phyloP scores from a whole-genome alignment of 805 yeast species.

The Kodamaea lidongshanica region DNA sequence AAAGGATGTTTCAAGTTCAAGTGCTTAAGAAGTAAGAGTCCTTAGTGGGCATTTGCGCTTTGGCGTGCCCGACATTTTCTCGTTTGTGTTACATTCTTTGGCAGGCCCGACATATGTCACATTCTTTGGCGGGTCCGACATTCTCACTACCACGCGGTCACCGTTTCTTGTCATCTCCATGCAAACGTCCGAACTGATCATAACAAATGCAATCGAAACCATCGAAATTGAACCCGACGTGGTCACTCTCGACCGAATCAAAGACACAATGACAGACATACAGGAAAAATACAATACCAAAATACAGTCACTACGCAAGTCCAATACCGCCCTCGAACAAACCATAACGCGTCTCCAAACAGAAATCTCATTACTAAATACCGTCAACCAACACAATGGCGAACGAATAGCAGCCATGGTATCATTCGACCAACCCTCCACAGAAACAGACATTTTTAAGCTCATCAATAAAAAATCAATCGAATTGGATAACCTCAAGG shows the following conservation, averaged over 20 bases:
- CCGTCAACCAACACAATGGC: slow-evolving; percentile 17
- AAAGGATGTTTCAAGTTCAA: too few species aligned
- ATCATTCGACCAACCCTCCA: slow-evolving; percentile 4
- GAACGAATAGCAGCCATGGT: too few species aligned
- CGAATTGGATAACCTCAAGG: slow-evolving; percentile 41
- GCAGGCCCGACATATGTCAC: too few species aligned
- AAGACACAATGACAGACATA: slow-evolving; percentile 29
- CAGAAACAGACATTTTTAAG: slow-evolving; percentile 18
- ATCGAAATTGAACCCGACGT: slow-evolving; percentile 49
- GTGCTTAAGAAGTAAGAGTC: too few species aligned
- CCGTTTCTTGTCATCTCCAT: too few species aligned
- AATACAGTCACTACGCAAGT: slow-evolving; percentile 10
- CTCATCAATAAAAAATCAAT: slow-evolving; percentile 22
- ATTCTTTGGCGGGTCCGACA: too few species aligned
- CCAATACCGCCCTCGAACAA: slow-evolving; percentile 9
- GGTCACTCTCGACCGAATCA: slow-evolving; percentile 39
- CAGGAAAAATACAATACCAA: slow-evolving; percentile 21
- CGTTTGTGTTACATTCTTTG: too few species aligned
- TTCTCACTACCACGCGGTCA: too few species aligned
- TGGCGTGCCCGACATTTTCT: too few species aligned
- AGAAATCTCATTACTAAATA: slow-evolving; percentile 15
- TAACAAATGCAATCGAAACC: slow-evolving; percentile 40
- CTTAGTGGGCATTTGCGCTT: too few species aligned
- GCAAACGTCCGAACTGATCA: slow-evolving; percentile 29
- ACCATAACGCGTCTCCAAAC: slow-evolving; percentile 7